Evolutionary conservation across 2,329 filamentous ascomycete genomes (phyloP), one percentile per base, ranked within the genome.

Genomic region (Fusarium pseudoanthophilum): DNA sequence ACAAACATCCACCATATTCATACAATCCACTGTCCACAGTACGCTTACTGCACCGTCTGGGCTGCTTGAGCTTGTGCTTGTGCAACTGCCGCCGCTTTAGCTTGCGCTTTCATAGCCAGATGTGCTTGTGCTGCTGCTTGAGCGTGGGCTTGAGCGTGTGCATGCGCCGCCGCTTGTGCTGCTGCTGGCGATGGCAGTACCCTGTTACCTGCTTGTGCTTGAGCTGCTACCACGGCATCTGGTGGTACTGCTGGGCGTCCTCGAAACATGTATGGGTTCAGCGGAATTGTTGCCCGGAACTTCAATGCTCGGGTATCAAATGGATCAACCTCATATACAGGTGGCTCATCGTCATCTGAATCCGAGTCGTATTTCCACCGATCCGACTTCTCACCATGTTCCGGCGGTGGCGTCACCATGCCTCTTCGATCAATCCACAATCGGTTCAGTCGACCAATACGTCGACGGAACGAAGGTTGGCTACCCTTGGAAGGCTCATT

Each of bases 351-450:
- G 52, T 97, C 94, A 73, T 95, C 94, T 69, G 95, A 93, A 77
- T 97, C 93, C 32, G 92, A 91, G 78, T 97, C 94, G 83, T 94
- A 97, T 83, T 95, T 97, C 89, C 93, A 97, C 69, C 91, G 89
- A 79, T 95, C 93, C 32, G 83, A 84, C 64, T 87, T 83, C 30
- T 82, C 80, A 49, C 80, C 78, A 43, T 87, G 82, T 78, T 81
- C 82, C 80, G 83, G 85, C 79, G 82, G 84, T 67, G 85, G 84
- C 58, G 85, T 87, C 48, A 81, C 70, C 79, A 94, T 85, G 63
- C 92, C 91, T 75, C 93, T 91, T 76, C 95, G 92, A 83, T 98
- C 96, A 75, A 98, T 94, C 89, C 95, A 94, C 75, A 97, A 82
- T 43, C 95, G 91, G 72, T 95, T 94, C 71, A 95, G 88, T 75